These are phyloP conservation scores for Psilocybe azurescens DNA, from an alignment of 768 basidiomycete genomes.

Conservation along the genomic window DNA sequence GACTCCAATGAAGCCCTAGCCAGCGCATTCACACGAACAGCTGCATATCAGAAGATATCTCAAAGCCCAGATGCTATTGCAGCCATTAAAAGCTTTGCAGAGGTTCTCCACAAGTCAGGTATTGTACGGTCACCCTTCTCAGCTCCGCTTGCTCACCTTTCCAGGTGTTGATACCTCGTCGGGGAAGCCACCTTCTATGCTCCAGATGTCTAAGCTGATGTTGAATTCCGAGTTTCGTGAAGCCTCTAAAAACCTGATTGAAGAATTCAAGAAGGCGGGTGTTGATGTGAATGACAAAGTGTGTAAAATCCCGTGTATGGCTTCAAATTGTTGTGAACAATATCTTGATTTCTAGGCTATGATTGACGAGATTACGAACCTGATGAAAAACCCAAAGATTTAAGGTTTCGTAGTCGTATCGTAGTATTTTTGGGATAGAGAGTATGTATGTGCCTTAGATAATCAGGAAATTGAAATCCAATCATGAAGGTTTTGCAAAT, in stretches of 20 bases:
- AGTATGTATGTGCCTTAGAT: not conserved
- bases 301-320: conserved; percentile 18
- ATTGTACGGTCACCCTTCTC: not conserved
- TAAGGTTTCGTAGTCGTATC: not conserved
- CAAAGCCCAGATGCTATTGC: conserved; percentile 54
- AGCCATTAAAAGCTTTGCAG: conserved; percentile 50
- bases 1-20: conserved; percentile 17
- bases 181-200: conserved; percentile 49
- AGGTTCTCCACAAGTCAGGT: conserved; percentile 56
- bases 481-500: not conserved
- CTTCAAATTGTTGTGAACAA: not conserved
- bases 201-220: conserved; percentile 60
- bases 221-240: conserved; percentile 57
- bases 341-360: not conserved
- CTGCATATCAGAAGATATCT: conserved; percentile 51
- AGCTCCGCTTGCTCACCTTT: conserved; percentile 1
- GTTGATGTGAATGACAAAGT: conserved; percentile 64
- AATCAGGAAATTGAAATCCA: not conserved
- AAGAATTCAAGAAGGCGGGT: conserved; percentile 62
- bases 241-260: conserved; percentile 48
- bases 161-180: conserved; percentile 54
- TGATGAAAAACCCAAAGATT: conserved; percentile 1
- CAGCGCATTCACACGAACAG: conserved; percentile 44
- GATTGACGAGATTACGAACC: not conserved
- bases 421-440: not conserved